Evolutionary conservation across 192 early-diverging fungal genomes (phyloP).

Genomic region (Obelidium mucronatum): DNA sequence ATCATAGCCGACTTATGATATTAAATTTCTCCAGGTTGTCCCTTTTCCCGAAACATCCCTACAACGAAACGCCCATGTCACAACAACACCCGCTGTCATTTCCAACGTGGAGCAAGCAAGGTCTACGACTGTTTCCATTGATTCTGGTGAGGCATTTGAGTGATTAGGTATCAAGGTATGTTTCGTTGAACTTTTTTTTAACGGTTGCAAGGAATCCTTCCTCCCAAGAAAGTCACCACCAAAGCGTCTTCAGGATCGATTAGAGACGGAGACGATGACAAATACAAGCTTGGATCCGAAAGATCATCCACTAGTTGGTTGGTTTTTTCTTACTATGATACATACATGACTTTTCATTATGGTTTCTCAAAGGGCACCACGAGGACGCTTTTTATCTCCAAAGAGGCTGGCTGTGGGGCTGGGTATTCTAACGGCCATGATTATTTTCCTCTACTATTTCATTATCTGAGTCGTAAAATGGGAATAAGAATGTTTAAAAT

Average conservation of each 20-base stretch:
- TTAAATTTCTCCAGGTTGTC: not conserved
- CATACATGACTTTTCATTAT: not conserved
- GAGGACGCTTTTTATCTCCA: slow-evolving; percentile 23
- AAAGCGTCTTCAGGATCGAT: slow-evolving; percentile 14
- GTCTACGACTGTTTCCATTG: slow-evolving; percentile 25
- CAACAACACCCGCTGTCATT: slow-evolving; percentile 12
- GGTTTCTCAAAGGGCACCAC: not conserved
- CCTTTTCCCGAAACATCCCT: not conserved
- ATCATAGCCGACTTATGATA: not conserved
- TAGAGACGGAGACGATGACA: slow-evolving; percentile 32
- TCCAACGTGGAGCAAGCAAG: too few relatives aligned
- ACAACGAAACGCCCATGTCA: slow-evolving; percentile 20
- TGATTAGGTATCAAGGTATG: not conserved
- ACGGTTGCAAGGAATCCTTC: not conserved
- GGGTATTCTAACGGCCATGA: not conserved
- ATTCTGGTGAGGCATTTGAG: slow-evolving; percentile 1
- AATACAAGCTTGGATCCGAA: slow-evolving; percentile 15
- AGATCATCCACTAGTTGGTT: slow-evolving; percentile 2
- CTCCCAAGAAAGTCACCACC: slow-evolving; percentile 20
- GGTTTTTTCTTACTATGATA: not conserved
- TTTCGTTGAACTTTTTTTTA: not conserved
- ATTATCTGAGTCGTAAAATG: slow-evolving; percentile 27
- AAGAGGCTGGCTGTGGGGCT: not conserved
- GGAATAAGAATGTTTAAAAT: not conserved
- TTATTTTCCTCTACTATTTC: slow-evolving; percentile 34